Evolutionary conservation across 1,284 basidiomycete genomes (phyloP), one percentile per base, ranked within the genome.

Genomic region (Sutorius eximius): DNA sequence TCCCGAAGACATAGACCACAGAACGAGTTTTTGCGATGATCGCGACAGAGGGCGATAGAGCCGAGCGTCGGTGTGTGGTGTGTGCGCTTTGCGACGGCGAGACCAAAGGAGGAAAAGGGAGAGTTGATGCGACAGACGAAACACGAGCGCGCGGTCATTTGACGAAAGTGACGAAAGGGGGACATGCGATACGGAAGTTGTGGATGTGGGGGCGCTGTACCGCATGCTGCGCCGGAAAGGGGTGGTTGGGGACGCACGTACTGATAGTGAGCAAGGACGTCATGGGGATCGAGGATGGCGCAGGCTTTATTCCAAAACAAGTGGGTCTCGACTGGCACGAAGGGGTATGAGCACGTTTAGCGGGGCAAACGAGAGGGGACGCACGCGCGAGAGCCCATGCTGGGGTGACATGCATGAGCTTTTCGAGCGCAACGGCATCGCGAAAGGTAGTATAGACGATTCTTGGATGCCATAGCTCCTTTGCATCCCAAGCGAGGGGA

Each of bases 1-100:
- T 87, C 84, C n/a, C 82, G 78, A 7, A 89, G 75, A 66, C 87
- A 90, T 9, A 87, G 64, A 0, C 84, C 84, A 59, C 87, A 90
- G 60, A 82, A 89, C 2, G 73, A 72, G 10, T 75, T 73, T 55
- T 81, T 79, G 51, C 80, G 78, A 65, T 89, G 87, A 1, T 86
- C 83, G 45, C 78, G 75, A 69, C 88, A 90, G n/a, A 85, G 71
- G 16, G 72, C 59, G 59, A 86, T 72, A 24, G 67, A 59, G 10
- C 79, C 80, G 1, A 86, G 61, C n/a, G 69, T 71, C 0, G 75
- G 71, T 2, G 76, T 76, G 44, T 59, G 46, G 20, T 77, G 63
- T 7, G 70, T 60, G 30, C 78, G 76, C 67, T 84, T 84, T 10
- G 77, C 80, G 37, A 58, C 60, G 3, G 73, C 74, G 13, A 87